Base-by-base conservation (phyloP, 2,329 filamentous ascomycete species). In the Fusarium siculi region DNA sequence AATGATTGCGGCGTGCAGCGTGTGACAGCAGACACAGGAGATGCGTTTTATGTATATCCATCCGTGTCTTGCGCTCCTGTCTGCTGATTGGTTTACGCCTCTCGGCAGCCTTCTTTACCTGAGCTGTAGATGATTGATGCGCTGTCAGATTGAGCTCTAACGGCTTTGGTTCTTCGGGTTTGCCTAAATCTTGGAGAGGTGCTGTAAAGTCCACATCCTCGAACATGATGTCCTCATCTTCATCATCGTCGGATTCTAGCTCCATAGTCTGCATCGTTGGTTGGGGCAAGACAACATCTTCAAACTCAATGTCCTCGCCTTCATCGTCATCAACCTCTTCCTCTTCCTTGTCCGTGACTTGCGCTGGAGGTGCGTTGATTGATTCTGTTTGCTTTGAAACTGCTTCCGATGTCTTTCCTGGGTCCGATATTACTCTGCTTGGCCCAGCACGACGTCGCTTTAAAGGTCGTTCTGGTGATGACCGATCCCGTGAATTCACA, bases 11-110 rank as follows among this genome's bases (percentile, higher is more conserved):
- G 64, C 90, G 86, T 73, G 93, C 88, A 21, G 92, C 88, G 81
- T 98, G 94, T 15, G 91, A 90, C 21, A 99, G 82, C 4, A 99
- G 86, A 79, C 94, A 97, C 19, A 98, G 84, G 1, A 98, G 74
- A 82, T 99, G 95, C 69, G 91, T 86, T 81, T 96, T 97, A 81
- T 99, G 96, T n/a, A 95, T 87, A 57, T 94, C 88, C 36, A 96
- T 80, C 25, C 95, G 90, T 19, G 80, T 83, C 47, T 82, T 82
- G 69, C 84, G 88, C 74, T 91, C 89, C 25, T 85, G 85, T 70
- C 84, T 87, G 30, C 81, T 88, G 7, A 90, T 82, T 5, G 87
- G 85, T 75, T 87, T 90, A 56, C 86, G 85, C 52, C 86, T 83
- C 30, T 86, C 83, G 0, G 70, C 76, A 4, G 70, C 69, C 43